phyloP scores from a whole-genome alignment of 495 filamentous ascomycete genomes.

The Talaromyces thailandensis region DNA sequence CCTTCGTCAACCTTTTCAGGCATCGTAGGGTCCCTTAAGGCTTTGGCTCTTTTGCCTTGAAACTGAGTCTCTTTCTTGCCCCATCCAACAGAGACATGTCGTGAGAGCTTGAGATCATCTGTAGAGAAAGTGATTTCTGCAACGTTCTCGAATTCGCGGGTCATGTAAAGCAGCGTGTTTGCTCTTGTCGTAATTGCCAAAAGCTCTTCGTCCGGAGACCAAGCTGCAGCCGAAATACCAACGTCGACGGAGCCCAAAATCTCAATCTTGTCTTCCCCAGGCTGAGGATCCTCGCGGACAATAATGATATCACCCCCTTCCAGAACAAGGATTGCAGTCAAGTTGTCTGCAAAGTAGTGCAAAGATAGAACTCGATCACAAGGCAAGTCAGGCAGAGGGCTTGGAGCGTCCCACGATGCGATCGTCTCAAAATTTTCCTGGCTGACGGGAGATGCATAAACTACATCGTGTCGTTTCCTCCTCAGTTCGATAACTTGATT shows the following conservation, averaged over 20 bases:
- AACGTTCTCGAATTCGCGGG: constrained; percentile 76
- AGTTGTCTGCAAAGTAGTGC: constrained; percentile 75
- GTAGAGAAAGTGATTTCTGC: constrained; percentile 57
- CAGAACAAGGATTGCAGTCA: constrained; percentile 71
- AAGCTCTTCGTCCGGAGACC: constrained; percentile 93
- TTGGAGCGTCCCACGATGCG: constrained; percentile 80
- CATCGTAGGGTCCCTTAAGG: constrained; percentile 84
- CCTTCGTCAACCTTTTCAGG: constrained; percentile 90
- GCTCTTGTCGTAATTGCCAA: constrained; percentile 72
- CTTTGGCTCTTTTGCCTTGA: constrained; percentile 84
- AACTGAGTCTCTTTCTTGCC: constrained; percentile 98
- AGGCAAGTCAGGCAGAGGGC: constrained; percentile 55
- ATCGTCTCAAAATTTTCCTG: constrained; percentile 42
- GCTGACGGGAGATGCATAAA: constrained; percentile 24
- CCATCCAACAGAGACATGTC: constrained; percentile 97
- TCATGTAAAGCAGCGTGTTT: constrained; percentile 84
- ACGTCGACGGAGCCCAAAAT: constrained; percentile 90
- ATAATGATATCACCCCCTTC: constrained; percentile 84
- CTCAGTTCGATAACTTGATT: constrained; percentile 57
- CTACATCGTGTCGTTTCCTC: constrained; percentile 29
- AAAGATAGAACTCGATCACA: constrained; percentile 66
- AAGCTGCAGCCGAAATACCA: constrained; percentile 79
- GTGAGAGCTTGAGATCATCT: constrained; percentile 78
- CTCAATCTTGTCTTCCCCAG: constrained; percentile 69
- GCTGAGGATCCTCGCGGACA: constrained; percentile 67